Evolutionary conservation across 345 rosid species (phyloP), one percentile per base, ranked within the genome.

Genomic region (Gossypium mustelinum): DNA sequence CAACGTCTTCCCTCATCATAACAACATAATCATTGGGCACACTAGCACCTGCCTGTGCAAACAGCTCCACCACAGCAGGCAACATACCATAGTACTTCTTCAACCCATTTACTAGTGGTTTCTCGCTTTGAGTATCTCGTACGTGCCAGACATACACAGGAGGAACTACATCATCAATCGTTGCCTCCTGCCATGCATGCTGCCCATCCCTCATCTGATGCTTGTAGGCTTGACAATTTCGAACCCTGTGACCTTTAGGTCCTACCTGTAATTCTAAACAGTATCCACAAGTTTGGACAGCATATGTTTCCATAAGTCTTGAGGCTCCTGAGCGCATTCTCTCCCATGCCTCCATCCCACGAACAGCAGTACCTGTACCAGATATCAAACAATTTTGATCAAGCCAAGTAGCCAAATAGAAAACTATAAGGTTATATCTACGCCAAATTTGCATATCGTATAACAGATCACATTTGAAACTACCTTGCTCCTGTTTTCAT

Each of bases 151-250:
- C 89, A 79, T 81, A 82, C 11, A 79, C 76, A 4, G 86, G 86
- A 68, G 85, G 87, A 57, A 81, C 69, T n/a, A 85, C 29, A 59
- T 85, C 91, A 69, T 84, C 85, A 50, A 86, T 75, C 0, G 81
- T 82, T 76, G 87, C 87, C 77, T 81, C 86, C 73, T 84, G 85
- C 91, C 91, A 84, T 48, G 80, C 91, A 71, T 85, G 91, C 74
- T 87, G 85, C 22, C 91, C 91, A 50, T 85, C 91, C 76, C 89
- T 84, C 86, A 82, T 82, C 80, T 87, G 89, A 73, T 85, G 89
- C 83, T 85, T 87, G 77, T 77, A 82, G 68, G 87, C 86, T 44
- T 84, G 77, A 72, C 86, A 85, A 47, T 81, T 81, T 78, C 89
- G 83, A 27, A 85, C 89, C 54, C 78, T 79, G 60, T 87, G 89